Percentiles rank a stretch among this genome's conserved stretches.
Conservation (phyloP, 805 yeast genomes). For the Metschnikowia gruessii region DNA sequence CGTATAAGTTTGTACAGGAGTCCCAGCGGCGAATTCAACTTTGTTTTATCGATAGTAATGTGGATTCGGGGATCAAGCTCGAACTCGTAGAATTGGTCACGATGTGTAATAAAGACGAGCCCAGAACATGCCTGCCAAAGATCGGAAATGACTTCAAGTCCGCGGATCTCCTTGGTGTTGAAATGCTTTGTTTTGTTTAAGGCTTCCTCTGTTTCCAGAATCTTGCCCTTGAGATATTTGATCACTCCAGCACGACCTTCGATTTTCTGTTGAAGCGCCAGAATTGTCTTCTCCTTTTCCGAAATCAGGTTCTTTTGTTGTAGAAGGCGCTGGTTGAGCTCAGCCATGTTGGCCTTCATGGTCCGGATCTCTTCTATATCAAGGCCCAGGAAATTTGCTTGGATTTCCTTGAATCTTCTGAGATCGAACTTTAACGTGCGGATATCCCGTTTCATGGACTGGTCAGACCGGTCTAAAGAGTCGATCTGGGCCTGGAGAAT, state of each 20-base stretch:
- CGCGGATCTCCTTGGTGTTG: conserved; percentile 14
- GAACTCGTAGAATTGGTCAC: conserved; percentile 9
- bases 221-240: conserved; percentile 24
- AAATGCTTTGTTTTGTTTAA: conserved; percentile 14
- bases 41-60: conserved; percentile 10
- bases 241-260: conserved; percentile 11
- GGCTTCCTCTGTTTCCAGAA: conserved; percentile 9
- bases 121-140: conserved; percentile 29
- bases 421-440: neutral
- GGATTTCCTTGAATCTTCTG: conserved; percentile 18
- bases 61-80: conserved; percentile 14
- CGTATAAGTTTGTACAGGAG: conserved; percentile 4
- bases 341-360: conserved; percentile 15
- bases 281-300: conserved; percentile 12
- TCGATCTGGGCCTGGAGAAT: conserved; percentile 15
- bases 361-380: conserved; percentile 16
- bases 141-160: conserved; percentile 19
- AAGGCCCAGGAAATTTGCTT: conserved; percentile 15
- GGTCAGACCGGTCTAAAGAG: conserved; percentile 13
- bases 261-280: conserved; percentile 13
- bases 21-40: conserved; percentile 10
- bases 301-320: conserved; percentile 16
- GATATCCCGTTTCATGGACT: conserved; percentile 19
- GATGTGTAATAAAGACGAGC: conserved; percentile 18
- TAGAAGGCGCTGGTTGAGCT: conserved; percentile 18